These are phyloP conservation scores for Dicorynia guianensis DNA, from an alignment of 306 rosid species.

Conservation along the genomic window DNA sequence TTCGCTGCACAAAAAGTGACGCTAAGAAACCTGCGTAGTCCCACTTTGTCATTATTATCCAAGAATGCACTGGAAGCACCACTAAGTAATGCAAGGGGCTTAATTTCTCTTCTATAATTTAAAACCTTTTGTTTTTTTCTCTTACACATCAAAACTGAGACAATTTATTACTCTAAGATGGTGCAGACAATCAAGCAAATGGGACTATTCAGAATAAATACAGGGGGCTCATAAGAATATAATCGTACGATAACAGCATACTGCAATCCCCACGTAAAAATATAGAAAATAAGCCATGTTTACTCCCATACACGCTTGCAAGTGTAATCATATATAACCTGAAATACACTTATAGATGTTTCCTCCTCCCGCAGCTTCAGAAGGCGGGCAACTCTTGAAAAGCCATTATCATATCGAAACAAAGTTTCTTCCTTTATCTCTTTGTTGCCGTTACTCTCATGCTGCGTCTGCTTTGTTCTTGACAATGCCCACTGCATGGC, in stretches of 20 bases:
- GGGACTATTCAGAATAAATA: neutral
- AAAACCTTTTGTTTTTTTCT: neutral
- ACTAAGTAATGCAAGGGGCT: neutral
- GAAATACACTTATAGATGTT: slow-evolving; percentile 64
- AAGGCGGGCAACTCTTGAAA: slow-evolving; percentile 73
- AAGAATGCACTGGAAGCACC: neutral
- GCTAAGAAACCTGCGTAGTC: no score
- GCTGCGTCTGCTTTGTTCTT: slow-evolving; percentile 45
- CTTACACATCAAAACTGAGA: neutral
- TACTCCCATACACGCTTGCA: slow-evolving; percentile 64
- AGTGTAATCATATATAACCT: slow-evolving; percentile 70
- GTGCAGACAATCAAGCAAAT: slow-evolving; percentile 3
- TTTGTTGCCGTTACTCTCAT: slow-evolving; percentile 37
- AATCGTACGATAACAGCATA: neutral
- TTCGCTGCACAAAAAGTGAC: no score
- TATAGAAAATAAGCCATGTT: slow-evolving; percentile 7
- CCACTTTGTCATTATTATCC: no score
- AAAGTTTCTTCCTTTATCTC: slow-evolving; percentile 56
- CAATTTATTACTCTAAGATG: neutral
- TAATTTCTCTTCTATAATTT: neutral
- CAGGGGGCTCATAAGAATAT: neutral
- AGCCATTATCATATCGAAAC: slow-evolving; percentile 63
- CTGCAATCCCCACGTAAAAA: neutral
- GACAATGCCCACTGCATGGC: slow-evolving; percentile 96
- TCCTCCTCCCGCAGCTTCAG: slow-evolving; percentile 67